phyloP scores from a whole-genome alignment of 1,284 basidiomycete species.

The Phaffia rhodozyma region DNA sequence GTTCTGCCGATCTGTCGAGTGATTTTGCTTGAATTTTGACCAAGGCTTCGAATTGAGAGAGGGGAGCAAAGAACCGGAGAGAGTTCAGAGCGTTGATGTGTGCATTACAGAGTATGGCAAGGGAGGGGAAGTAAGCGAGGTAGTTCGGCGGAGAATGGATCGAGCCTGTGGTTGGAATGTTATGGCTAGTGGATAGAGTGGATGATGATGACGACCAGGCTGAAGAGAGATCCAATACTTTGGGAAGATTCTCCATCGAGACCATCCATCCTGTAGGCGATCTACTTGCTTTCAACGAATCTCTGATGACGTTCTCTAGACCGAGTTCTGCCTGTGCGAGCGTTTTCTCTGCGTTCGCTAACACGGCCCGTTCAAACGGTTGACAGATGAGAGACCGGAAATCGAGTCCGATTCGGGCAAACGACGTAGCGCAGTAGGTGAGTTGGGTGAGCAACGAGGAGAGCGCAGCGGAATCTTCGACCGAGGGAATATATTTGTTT shows the following conservation, averaged over 20 bases:
- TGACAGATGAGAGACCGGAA: slow-evolving; percentile 55
- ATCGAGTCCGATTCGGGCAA: slow-evolving; percentile 79
- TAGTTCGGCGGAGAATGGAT: slow-evolving; percentile 46
- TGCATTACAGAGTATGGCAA: slow-evolving; percentile 64
- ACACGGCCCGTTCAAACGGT: slow-evolving; percentile 52
- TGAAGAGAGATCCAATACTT: neutral
- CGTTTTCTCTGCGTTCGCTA: slow-evolving; percentile 37
- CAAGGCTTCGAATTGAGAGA: slow-evolving; percentile 43
- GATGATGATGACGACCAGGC: neutral
- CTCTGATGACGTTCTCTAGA: slow-evolving; percentile 23
- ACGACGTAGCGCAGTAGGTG: slow-evolving; percentile 82
- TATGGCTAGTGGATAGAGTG: slow-evolving; percentile 13
- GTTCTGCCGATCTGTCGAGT: slow-evolving; percentile 33
- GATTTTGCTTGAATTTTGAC: slow-evolving; percentile 42
- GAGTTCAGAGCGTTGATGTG: slow-evolving; percentile 64
- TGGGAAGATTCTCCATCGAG: slow-evolving; percentile 26
- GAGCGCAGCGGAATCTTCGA: slow-evolving; percentile 52
- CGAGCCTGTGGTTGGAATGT: slow-evolving; percentile 17
- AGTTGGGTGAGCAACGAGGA: slow-evolving; percentile 79
- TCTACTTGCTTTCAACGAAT: slow-evolving; percentile 22
- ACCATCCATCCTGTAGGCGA: slow-evolving; percentile 28
- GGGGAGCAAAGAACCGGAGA: slow-evolving; percentile 65
- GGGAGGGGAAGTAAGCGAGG: slow-evolving; percentile 59
- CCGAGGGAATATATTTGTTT: slow-evolving; percentile 38
- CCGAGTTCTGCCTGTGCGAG: slow-evolving; percentile 34